Evolutionary conservation across 352 stramenopile genomes (phyloP), one percentile per base, ranked within the genome.

Genomic region (Plasmopara muralis): DNA sequence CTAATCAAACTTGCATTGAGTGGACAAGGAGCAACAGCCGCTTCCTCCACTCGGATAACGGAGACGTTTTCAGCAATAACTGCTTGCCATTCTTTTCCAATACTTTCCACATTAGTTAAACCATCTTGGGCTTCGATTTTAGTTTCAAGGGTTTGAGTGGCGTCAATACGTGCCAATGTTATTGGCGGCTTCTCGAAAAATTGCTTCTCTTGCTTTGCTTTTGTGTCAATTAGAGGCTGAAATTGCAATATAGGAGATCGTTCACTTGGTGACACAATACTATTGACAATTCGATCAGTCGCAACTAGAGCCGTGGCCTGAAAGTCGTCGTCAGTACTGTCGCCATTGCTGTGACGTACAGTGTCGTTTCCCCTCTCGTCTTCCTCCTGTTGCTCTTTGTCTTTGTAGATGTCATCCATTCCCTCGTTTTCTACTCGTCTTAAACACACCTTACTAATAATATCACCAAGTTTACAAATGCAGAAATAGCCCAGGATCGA

Each of bases 321-420:
- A 25, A 20, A 20, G 15, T 47, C 35, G 15, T 47, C 35, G 20
- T 30, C 16, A 31, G 14, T 37, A 28, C 29, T 52, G 10, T 25
- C 20, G 20, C 31, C 39, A 20, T 53, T 42, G 16, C n/a, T 18
- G 15, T 13, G 10, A n/a, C 13, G 13, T 34, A n/a, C 13, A 37
- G 42, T 20, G 40, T 47, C 10, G 16, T 62, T 44, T 18, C 16
- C 37, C 28, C 34, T 44, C 8, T 5, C 28, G 45, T 57, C 40
- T 9, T 57, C 50, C 44, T 62, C 20, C 43, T 58, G 53, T 15
- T 55, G 46, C 16, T 43, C 50, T 37, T 43, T 44, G 48, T 31
- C 57, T 13, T 40, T 53, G 20, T 59, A 34, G 12, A 35, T 51
- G 31, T 39, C 54, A 68, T 68, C 45, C 55, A 68, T 68, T 37